Evolutionary conservation across 2,329 filamentous ascomycete genomes (phyloP).

Genomic region (Cercospora zeae-maydis): DNA sequence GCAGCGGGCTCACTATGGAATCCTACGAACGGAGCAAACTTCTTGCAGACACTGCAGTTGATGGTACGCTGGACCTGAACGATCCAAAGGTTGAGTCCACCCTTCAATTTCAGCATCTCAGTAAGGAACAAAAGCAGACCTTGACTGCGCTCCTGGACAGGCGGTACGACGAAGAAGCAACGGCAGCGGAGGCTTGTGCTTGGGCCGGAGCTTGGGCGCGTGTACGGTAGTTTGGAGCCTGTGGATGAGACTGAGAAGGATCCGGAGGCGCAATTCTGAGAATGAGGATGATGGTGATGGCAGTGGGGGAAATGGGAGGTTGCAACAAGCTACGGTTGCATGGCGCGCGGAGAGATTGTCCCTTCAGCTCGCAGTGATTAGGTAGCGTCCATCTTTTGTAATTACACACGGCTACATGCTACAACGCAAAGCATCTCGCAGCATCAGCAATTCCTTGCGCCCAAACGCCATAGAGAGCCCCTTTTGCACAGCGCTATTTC

Average conservation of each 20-base stretch:
- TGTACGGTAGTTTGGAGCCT: no score
- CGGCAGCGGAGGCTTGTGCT: background rate
- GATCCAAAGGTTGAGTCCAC: background rate
- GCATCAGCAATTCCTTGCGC: background rate
- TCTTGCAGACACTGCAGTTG: background rate
- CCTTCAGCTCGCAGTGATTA: background rate
- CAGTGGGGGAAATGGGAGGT: background rate
- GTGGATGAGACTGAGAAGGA: background rate
- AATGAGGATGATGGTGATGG: background rate
- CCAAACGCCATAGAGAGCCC: background rate
- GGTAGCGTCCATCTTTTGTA: background rate
- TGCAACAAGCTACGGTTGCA: background rate
- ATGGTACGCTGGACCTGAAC: background rate
- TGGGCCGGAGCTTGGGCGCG: background rate
- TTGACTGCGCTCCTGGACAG: background rate
- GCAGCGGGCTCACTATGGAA: background rate
- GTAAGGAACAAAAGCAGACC: background rate
- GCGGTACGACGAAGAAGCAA: background rate
- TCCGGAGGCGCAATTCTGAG: background rate
- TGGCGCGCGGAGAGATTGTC: background rate
- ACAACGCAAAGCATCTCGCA: background rate
- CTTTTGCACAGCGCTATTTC: background rate
- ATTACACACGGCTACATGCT: background rate
- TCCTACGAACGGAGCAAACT: background rate
- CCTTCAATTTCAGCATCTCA: background rate